Evolutionary conservation across 257 asterid genomes (phyloP).

Genomic region (Przewalskia tangutica): DNA sequence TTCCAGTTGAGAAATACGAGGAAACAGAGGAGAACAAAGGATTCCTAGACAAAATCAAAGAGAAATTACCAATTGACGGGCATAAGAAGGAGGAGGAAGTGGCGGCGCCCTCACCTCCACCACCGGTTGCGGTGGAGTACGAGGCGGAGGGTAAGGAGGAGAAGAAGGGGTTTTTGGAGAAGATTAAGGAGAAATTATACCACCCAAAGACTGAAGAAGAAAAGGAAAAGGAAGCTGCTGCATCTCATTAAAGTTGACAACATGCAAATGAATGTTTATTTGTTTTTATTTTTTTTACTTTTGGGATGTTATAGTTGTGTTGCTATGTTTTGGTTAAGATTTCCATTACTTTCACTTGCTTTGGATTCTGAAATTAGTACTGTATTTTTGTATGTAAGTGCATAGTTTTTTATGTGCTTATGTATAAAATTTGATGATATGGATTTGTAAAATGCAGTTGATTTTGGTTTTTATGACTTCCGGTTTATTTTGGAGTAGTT

Average conservation of each 20-base stretch:
- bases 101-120: conserved; percentile 9
- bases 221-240: conserved; percentile 40
- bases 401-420: not conserved
- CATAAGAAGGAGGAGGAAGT: conserved; percentile 52
- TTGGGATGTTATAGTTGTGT: conserved; percentile 8
- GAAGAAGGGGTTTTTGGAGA: conserved; percentile 76
- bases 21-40: conserved; percentile 71
- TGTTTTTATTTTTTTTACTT: not conserved
- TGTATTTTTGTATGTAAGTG: not conserved
- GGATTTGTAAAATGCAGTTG: conserved; percentile 2
- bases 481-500: not conserved
- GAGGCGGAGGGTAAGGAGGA: conserved; percentile 46
- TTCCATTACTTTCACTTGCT: not conserved
- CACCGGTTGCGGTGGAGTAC: conserved; percentile 12
- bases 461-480: not conserved
- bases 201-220: conserved; percentile 63
- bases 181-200: conserved; percentile 84
- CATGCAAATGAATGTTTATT: not conserved
- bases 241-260: conserved; percentile 5
- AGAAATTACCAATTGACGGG: conserved; percentile 53
- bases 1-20: conserved; percentile 45
- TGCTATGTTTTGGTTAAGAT: not conserved
- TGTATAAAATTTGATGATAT: not conserved
- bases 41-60: conserved; percentile 68
- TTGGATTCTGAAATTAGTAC: not conserved